These are phyloP conservation scores for Septoria linicola DNA, from an alignment of 2,329 filamentous ascomycete genomes.

Conservation along the genomic window DNA sequence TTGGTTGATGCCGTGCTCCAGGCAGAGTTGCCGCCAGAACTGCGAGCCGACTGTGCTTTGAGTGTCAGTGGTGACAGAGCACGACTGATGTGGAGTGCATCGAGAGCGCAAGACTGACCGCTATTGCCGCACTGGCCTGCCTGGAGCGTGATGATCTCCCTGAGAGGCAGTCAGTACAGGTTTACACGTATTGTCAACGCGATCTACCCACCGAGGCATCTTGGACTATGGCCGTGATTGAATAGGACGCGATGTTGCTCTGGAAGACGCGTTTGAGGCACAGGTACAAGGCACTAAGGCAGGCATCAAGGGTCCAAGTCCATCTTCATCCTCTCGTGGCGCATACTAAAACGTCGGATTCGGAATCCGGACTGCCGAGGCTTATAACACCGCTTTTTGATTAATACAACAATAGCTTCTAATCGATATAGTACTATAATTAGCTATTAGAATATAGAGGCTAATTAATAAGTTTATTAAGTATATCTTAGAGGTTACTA, in stretches of 20 bases:
- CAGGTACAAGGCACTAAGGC: no score
- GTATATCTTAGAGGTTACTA: no score
- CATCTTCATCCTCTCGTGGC: no score
- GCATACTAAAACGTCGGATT: no score
- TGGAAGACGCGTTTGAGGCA: background rate
- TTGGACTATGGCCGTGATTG: conserved; percentile 2
- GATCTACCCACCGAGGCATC: conserved; percentile 18
- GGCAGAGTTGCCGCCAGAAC: conserved; percentile 98
- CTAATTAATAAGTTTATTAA: no score
- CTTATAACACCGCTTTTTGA: no score
- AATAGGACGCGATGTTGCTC: background rate
- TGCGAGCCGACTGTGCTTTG: conserved; percentile 75
- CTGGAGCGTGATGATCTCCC: conserved; percentile 99
- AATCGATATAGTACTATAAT: no score
- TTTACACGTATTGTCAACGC: background rate
- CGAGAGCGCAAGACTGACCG: conserved; percentile 62
- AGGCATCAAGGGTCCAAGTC: no score
- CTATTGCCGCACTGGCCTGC: conserved; percentile 99
- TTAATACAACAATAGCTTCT: no score
- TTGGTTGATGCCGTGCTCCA: conserved; percentile 96
- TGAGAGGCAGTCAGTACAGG: conserved; percentile 41
- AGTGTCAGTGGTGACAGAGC: conserved; percentile 13
- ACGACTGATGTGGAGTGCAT: conserved; percentile 7
- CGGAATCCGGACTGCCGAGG: no score
- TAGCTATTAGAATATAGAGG: no score